A percentile compares a stretch with the other conserved stretches of the same genome.
These are phyloP conservation scores for Mycena filopes DNA, from an alignment of 768 basidiomycete species.

Conservation along the genomic window DNA sequence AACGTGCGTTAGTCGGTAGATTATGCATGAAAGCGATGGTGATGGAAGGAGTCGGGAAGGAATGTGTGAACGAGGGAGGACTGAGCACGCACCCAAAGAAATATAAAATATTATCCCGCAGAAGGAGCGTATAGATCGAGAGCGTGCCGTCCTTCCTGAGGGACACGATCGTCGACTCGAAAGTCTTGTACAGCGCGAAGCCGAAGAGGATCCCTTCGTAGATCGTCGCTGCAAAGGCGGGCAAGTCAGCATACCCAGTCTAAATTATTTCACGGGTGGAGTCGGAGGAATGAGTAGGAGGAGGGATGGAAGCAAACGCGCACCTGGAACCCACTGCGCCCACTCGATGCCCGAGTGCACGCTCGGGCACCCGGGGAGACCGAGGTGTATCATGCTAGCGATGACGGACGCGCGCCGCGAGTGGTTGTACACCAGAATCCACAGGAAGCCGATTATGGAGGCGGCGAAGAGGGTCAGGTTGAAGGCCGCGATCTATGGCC, in stretches of 20 bases:
- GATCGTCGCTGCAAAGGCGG: conserved; percentile 17
- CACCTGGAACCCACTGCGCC: conserved; percentile 58
- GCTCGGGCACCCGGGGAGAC: conserved; percentile 53
- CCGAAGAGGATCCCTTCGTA: conserved; percentile 56
- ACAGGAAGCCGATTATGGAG: conserved; percentile 55
- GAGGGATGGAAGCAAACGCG: conserved; percentile 29
- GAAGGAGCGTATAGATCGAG: conserved; percentile 47
- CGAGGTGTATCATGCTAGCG: conserved; percentile 46
- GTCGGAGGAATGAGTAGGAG: not conserved
- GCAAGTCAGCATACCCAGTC: not conserved
- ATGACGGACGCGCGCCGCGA: conserved; percentile 48
- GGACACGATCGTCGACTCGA: conserved; percentile 38
- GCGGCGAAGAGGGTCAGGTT: conserved; percentile 51
- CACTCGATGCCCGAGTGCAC: conserved; percentile 55
- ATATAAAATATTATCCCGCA: conserved; percentile 58
- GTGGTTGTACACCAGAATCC: conserved; percentile 53
- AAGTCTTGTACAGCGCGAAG: conserved; percentile 51
- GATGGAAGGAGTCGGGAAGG: too few relatives aligned
- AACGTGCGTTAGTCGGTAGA: too few relatives aligned
- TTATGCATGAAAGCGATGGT: too few relatives aligned
- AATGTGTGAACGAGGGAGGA: not conserved
- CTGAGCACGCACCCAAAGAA: conserved; percentile 50
- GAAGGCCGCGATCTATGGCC: conserved; percentile 47
- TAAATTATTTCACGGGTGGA: too few relatives aligned
- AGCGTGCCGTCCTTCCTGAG: conserved; percentile 38